Percentiles rank a stretch among this genome's conserved stretches.
Conservation (phyloP, 768 basidiomycete genomes). For the Mycena maculata region DNA sequence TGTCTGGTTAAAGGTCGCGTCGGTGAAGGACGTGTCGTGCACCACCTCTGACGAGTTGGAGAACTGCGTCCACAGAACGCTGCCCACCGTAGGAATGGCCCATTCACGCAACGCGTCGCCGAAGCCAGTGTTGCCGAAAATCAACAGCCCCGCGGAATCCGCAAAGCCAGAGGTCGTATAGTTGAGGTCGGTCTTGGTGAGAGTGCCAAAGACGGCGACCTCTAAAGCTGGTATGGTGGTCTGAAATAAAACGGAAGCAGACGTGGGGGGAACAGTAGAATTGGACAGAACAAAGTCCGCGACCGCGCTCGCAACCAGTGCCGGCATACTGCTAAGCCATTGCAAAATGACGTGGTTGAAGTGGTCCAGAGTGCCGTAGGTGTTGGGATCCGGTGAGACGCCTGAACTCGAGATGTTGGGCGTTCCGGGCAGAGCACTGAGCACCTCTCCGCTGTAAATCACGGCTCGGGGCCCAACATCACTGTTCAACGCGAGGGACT, state of each 20-base stretch:
- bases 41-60: conserved; percentile 63
- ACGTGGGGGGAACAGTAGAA: conserved; percentile 54
- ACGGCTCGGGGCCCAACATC: conserved; percentile 61
- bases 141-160: conserved; percentile 59
- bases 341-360: conserved; percentile 68
- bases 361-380: conserved; percentile 66
- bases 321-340: conserved; percentile 65
- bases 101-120: conserved; percentile 63
- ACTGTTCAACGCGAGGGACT: conserved; percentile 60
- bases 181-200: conserved; percentile 59
- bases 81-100: conserved; percentile 57
- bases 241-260: conserved; percentile 55
- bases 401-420: conserved; percentile 38
- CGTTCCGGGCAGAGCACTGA: conserved; percentile 60
- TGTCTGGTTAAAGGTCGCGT: conserved; percentile 58
- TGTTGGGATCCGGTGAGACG: conserved; percentile 57
- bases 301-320: conserved; percentile 58
- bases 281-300: conserved; percentile 60
- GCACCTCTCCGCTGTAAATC: conserved; percentile 61
- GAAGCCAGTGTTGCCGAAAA: conserved; percentile 66
- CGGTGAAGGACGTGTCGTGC: conserved; percentile 58
- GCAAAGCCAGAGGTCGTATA: conserved; percentile 64
- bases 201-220: conserved; percentile 72
- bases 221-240: conserved; percentile 64
- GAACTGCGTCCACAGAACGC: conserved; percentile 65